Percentiles rank a stretch among this genome's conserved stretches.
Evolutionary conservation across 371 early-diverging fungal species (phyloP).

Genomic region (Rhizomucor pusillus): DNA sequence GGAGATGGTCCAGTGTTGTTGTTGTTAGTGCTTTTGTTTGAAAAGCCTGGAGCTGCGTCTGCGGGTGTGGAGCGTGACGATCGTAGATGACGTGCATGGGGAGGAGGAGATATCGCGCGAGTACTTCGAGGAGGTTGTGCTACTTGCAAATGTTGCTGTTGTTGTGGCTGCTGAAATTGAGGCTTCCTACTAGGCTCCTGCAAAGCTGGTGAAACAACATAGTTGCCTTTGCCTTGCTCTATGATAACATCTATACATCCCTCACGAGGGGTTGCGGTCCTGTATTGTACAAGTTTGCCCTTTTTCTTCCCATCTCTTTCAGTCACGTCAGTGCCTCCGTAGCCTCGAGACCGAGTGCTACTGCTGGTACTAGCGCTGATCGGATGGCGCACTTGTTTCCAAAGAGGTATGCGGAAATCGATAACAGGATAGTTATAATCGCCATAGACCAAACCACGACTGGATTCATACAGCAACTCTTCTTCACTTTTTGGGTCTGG

Average conservation of each 20-base stretch:
- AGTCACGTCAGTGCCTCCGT: slow-evolving; percentile 13
- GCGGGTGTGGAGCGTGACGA: slow-evolving; percentile 4
- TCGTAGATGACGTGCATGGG: not conserved
- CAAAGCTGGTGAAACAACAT: slow-evolving; percentile 26
- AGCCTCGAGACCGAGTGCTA: slow-evolving; percentile 10
- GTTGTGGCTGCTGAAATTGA: slow-evolving; percentile 2
- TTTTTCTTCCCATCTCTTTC: not conserved
- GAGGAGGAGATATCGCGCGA: not conserved
- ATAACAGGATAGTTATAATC: slow-evolving; percentile 57
- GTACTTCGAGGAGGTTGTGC: not conserved
- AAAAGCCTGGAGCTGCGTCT: not conserved
- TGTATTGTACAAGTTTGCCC: slow-evolving; percentile 6
- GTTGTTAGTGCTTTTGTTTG: not conserved
- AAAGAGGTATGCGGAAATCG: slow-evolving; percentile 46
- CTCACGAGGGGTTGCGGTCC: slow-evolving; percentile 21
- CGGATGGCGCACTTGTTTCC: slow-evolving; percentile 29
- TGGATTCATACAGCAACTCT: slow-evolving; percentile 36
- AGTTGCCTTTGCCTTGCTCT: slow-evolving; percentile 46
- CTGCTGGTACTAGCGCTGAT: slow-evolving; percentile 1
- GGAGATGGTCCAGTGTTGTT: not conserved
- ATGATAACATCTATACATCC: slow-evolving; percentile 51
- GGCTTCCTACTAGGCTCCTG: not conserved
- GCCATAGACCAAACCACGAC: slow-evolving; percentile 47
- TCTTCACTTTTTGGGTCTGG: slow-evolving; percentile 38
- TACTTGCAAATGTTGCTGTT: not conserved